These are phyloP conservation scores for Pseudofabraea citricarpa DNA, from an alignment of 2,329 filamentous ascomycete species.

Conservation along the genomic window DNA sequence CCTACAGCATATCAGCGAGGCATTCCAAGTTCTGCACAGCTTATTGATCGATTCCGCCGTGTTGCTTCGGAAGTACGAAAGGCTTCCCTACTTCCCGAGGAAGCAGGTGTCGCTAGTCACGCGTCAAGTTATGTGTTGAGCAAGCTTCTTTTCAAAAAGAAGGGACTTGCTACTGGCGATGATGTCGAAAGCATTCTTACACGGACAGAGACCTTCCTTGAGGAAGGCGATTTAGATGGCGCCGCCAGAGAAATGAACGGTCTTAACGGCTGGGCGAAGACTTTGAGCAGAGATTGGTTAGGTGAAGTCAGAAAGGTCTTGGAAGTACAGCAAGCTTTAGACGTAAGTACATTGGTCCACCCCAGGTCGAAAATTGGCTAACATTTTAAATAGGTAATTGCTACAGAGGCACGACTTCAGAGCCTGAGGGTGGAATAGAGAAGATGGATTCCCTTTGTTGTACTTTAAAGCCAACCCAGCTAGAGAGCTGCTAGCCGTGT, in stretches of 20 bases:
- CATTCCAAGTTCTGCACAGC: conserved; percentile 74
- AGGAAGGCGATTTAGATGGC: conserved; percentile 87
- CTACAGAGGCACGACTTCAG: conserved; percentile 83
- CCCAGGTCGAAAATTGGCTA: conserved; percentile 7
- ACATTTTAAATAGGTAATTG: conserved; percentile 64
- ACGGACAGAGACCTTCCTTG: conserved; percentile 81
- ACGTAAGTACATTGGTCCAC: conserved; percentile 59
- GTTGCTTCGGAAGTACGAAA: conserved; percentile 92
- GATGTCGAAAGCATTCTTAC: conserved; percentile 94
- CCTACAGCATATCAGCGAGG: conserved; percentile 90
- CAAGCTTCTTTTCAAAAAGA: conserved; percentile 96
- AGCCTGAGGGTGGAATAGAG: conserved; percentile 75
- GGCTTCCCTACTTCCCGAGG: conserved; percentile 84
- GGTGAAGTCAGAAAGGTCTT: conserved; percentile 85
- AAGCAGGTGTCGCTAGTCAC: conserved; percentile 91
- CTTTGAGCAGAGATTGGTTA: conserved; percentile 90
- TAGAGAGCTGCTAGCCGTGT: conserved; percentile 1
- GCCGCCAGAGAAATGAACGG: conserved; percentile 95
- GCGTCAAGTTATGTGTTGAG: conserved; percentile 85
- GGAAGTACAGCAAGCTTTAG: conserved; percentile 92
- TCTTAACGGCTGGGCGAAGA: conserved; percentile 90
- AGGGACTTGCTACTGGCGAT: conserved; percentile 72
- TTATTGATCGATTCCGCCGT: conserved; percentile 93
- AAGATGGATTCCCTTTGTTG: conserved; percentile 21
- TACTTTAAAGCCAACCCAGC: conserved; percentile 8